Conservation (phyloP, 1,139 yeast genomes). For the Dujonia santamariae region DNA sequence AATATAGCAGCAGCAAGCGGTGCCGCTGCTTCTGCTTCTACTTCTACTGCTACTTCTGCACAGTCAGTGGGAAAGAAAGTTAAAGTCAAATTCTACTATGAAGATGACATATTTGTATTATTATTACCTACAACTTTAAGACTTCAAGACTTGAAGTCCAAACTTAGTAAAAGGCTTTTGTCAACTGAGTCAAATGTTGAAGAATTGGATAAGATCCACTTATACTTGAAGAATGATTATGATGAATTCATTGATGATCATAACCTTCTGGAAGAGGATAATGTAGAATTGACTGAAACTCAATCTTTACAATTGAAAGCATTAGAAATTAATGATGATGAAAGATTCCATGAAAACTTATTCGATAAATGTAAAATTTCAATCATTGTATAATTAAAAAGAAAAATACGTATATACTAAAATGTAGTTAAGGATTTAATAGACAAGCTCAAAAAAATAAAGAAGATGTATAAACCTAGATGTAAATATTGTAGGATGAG, state of each 20-base stretch:
- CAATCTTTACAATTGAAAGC: slow-evolving; percentile 23
- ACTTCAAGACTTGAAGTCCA: slow-evolving; percentile 57
- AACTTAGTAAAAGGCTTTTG: slow-evolving; percentile 63
- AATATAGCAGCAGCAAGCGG: slow-evolving; percentile 4
- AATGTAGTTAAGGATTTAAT: too few species aligned
- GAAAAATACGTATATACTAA: too few species aligned
- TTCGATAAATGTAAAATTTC: slow-evolving; percentile 47
- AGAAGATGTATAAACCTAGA: too few species aligned
- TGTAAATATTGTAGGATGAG: too few species aligned
- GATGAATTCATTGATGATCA: slow-evolving; percentile 37
- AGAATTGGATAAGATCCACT: slow-evolving; percentile 16
- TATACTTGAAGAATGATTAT: slow-evolving; percentile 41
- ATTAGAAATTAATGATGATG: slow-evolving; percentile 41
- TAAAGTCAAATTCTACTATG: slow-evolving; percentile 81
- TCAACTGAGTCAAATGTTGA: slow-evolving; percentile 7
- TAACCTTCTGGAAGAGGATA: slow-evolving; percentile 21
- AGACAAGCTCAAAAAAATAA: too few species aligned
- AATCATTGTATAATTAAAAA: slow-evolving; percentile 19
- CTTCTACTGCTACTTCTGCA: slow-evolving; percentile 5
- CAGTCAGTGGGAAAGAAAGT: too few species aligned
- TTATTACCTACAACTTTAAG: slow-evolving; percentile 63
- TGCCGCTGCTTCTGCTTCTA: slow-evolving; percentile 4
- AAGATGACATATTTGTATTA: slow-evolving; percentile 88
- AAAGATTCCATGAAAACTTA: slow-evolving; percentile 39
- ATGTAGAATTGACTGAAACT: slow-evolving; percentile 17